Base-by-base conservation (phyloP, 441 rosid species). In the Biscutella auriculata region DNA sequence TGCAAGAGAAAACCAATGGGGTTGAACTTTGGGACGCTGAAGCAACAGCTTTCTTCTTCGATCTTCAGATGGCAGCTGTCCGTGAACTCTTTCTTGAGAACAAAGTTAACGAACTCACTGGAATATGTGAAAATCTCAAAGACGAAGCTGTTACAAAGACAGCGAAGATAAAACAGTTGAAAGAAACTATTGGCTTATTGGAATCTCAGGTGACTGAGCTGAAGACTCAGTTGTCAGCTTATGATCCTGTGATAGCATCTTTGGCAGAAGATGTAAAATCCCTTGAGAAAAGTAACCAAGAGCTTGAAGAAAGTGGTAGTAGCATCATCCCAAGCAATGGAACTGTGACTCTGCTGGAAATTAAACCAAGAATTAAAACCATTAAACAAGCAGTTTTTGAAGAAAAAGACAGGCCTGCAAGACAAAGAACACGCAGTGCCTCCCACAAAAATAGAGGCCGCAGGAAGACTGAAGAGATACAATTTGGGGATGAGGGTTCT, bases 11-110 rank as follows among this genome's bases (percentile, higher is more conserved):
- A 70, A 65, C 66, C 66, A 76, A 78, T 62, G 88, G 80, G 57
- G 73, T 80, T 67, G 88, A 72, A 66, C 57, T 77, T 13, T 82
- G 88, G 88, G 88, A 85, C 29, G 72, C 78, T 53, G 86, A 85
- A 65, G 93, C 88, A 56, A 59, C 87, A 32, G 69, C 86, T 12
- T 82, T 85, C 73, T 82, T 75, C 74, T 82, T 80, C 53, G 82
- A 85, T 60, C 63, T 85, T 63, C 93, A 85, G 39, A 69, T 74
- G 32, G 80, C 93, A 49, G 60, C 78, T 6, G 53, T 76, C 57
- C 80, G 75, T 13, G 87, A 82, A 76, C 62, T 82, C 69, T 70
- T 85, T 9, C 84, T 85, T 47, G 79, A 82, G 60, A 69, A 71
- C 27, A 85, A 82, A 77, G 82, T 82, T 62, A 70, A 71, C 0